Base-by-base conservation (phyloP, 139 green algal genomes). In the Chlamydomonas urium region DNA sequence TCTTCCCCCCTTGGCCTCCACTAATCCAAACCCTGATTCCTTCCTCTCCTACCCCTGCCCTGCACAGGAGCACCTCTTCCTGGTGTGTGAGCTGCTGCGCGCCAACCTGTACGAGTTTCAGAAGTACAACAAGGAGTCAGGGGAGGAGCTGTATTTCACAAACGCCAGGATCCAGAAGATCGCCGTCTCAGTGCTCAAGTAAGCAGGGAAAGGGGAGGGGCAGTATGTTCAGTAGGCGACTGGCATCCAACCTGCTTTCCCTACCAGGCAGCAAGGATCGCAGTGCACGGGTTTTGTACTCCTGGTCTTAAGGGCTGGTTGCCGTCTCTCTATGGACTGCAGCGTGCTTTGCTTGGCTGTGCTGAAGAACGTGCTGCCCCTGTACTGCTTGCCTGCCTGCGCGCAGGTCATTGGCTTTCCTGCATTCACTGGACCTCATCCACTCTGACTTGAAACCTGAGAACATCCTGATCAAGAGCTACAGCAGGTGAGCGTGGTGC, bases 41-140 rank as follows among this genome's bases (percentile, higher is more conserved):
- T 26, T 36, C 36, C 35, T 28, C 10, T 6, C 28, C 23, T 33
- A 38, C 36, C 36, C 28, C 31, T 1, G 19, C 17, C 53, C 19
- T n/a, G 28, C 74, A 42, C 87, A 93, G 86, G 94, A 99, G 84
- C 95, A 99, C 72, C 83, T 99, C 29, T 91, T 98, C 80, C 90
- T 99, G 33, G 93, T 97, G 38, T 96, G 86, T 66, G 95, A 99
- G 88, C 86, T 98, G 68, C 89, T 99, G 72, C 86, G 90, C 4
- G 89, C 92, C 73, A 98, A 99, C 81, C 85, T 99, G 78, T 98
- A 98, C 81, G 92, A 98, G 84, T 97, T 98, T 66, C 90, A 96
- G 58, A 97, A 96, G 85, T 94, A 97, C 87, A 93, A 97, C 75
- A 72, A 85, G 14, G 92, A 96, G 72, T 86, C 75, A 6, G 87